Conservation (phyloP, 768 basidiomycete species). For the Termitomyces sp. region DNA sequence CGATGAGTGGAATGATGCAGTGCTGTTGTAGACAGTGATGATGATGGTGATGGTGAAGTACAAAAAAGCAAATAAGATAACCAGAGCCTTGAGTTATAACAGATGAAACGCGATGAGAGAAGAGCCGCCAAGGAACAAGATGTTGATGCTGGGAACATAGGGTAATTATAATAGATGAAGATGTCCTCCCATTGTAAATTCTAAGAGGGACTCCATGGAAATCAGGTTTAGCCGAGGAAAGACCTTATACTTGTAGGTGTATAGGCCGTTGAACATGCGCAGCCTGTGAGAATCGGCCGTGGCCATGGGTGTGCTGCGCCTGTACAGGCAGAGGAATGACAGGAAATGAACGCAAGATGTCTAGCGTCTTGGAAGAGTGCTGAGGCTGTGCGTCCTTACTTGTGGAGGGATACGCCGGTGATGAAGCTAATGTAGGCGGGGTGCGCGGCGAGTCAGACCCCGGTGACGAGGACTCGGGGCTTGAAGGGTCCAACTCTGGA, state of each 20-base stretch:
- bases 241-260: constrained; percentile 1
- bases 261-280: constrained; percentile 15
- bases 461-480: constrained; percentile 31
- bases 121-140: constrained; percentile 5
- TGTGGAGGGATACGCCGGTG: constrained; percentile 16
- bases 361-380: constrained; percentile 31
- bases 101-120: constrained; percentile 8
- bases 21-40: constrained; percentile 4
- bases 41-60: constrained; percentile 9
- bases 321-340: constrained; percentile 30
- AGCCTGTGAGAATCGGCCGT: constrained; percentile 8
- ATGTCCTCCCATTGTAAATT: constrained; percentile 6
- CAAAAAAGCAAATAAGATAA: constrained; percentile 6
- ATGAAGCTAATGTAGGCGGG: constrained; percentile 20
- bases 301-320: constrained; percentile 15
- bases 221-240: not conserved
- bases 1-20: constrained; percentile 6
- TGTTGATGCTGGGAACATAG: constrained; percentile 13
- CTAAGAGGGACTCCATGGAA: constrained; percentile 2
- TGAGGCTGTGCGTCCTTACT: constrained; percentile 15
- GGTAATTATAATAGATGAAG: constrained; percentile 3
- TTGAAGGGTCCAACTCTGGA: constrained; percentile 42
- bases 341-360: constrained; percentile 45
- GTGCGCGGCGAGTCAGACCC: constrained; percentile 21
- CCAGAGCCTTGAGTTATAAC: constrained; percentile 1